These are phyloP conservation scores for Penicillium psychrosexuale DNA, from an alignment of 2,329 filamentous ascomycete species.

Conservation along the genomic window DNA sequence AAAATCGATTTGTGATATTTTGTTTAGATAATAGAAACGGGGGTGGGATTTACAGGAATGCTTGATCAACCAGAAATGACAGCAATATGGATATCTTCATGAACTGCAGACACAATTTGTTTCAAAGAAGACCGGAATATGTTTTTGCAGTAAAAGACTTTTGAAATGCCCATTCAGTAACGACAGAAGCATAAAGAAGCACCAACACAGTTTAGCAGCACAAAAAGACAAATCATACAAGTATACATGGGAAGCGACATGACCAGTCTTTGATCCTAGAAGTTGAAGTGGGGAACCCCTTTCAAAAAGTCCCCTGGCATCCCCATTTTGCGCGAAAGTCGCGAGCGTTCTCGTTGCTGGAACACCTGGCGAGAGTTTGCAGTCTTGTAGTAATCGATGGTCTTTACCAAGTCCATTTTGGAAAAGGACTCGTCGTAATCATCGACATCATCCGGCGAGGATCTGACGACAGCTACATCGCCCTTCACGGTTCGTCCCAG, in stretches of 20 bases:
- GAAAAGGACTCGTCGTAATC: no score
- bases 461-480: not conserved
- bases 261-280: not conserved
- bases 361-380: not conserved
- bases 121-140: not conserved
- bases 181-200: not conserved
- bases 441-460: not conserved
- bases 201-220: not conserved
- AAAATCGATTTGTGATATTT: conserved; percentile 8
- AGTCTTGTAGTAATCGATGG: not conserved
- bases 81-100: not conserved
- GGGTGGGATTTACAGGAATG: not conserved
- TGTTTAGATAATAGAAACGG: no score
- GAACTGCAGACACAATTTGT: not conserved
- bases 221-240: not conserved
- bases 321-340: not conserved
- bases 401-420: no score
- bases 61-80: not conserved
- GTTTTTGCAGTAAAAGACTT: not conserved
- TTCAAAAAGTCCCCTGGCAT: not conserved
- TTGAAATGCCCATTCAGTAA: not conserved
- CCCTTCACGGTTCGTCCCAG: not conserved
- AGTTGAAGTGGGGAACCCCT: not conserved
- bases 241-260: no score
- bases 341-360: not conserved